These are phyloP conservation scores for Penicillium diatomitis DNA, from an alignment of 495 filamentous ascomycete genomes.

Conservation along the genomic window DNA sequence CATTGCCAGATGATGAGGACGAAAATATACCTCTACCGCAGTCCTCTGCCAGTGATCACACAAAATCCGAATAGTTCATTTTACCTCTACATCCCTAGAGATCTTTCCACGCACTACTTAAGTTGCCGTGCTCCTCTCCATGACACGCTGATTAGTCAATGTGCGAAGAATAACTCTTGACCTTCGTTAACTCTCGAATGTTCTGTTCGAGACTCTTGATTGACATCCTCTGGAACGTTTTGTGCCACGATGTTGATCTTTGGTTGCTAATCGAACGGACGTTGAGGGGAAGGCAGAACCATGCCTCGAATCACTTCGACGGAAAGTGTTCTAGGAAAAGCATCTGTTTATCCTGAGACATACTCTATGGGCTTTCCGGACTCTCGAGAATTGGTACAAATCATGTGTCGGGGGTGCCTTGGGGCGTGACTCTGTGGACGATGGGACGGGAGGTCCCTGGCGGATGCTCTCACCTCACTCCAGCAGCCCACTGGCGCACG, in stretches of 20 bases:
- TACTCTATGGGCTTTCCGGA: conserved; percentile 6
- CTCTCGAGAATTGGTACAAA: conserved; percentile 31
- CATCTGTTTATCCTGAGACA: conserved; percentile 9
- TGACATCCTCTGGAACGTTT: conserved; percentile 23
- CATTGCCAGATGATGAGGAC: conserved; percentile 62
- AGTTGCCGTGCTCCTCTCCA: conserved; percentile 75
- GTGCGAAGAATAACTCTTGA: conserved; percentile 68
- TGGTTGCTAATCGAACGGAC: conserved; percentile 20
- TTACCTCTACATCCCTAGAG: neutral
- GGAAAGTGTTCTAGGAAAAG: conserved; percentile 7
- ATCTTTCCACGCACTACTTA: conserved; percentile 59
- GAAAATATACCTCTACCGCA: conserved; percentile 34
- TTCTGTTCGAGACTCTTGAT: conserved; percentile 18
- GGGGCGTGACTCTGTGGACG: too few relatives aligned
- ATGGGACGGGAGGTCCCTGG: too few relatives aligned
- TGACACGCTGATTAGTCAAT: conserved; percentile 89
- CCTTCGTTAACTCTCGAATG: conserved; percentile 25
- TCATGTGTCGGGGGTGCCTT: neutral
- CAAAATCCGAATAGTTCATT: conserved; percentile 15
- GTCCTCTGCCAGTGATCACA: neutral
- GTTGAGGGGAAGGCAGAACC: conserved; percentile 32
- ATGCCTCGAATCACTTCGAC: conserved; percentile 11
- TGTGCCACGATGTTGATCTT: conserved; percentile 30
- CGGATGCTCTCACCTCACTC: too few relatives aligned
- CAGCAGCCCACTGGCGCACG: neutral